Conservation (phyloP, 495 filamentous ascomycete genomes). For the Neurospora tetrasperma region DNA sequence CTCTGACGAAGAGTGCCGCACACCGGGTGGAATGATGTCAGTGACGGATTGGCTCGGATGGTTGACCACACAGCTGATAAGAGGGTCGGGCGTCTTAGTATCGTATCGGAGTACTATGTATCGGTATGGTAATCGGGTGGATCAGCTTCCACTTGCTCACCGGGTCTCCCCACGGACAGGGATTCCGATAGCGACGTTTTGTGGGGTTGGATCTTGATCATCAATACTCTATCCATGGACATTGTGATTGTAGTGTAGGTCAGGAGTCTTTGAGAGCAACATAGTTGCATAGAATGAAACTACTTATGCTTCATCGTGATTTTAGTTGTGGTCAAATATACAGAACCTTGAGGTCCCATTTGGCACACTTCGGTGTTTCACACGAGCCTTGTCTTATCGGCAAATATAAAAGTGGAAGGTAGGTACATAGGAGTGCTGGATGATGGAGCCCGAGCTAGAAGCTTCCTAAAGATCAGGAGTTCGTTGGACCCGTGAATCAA, state of each 20-base stretch:
- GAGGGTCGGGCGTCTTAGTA: not conserved
- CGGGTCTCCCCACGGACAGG: not conserved
- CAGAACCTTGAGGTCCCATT: too few species aligned
- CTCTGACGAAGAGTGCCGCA: not conserved
- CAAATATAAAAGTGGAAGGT: too few species aligned
- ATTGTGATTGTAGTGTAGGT: not conserved
- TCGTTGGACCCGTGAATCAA: too few species aligned
- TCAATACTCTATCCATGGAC: not conserved
- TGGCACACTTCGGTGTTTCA: too few species aligned
- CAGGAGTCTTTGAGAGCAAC: not conserved
- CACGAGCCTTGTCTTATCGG: too few species aligned
- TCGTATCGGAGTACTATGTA: not conserved
- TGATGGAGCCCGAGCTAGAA: too few species aligned
- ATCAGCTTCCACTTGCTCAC: not conserved
- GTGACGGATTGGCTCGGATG: conserved; percentile 5
- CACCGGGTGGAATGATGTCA: conserved; percentile 19
- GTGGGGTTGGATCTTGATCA: not conserved
- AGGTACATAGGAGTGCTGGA: too few species aligned
- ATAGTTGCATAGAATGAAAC: not conserved
- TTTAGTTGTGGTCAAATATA: too few species aligned
- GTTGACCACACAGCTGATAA: not conserved
- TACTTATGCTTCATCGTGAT: too few species aligned
- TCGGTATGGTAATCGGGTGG: not conserved
- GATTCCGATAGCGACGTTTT: not conserved
- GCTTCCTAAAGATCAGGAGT: too few species aligned